These are phyloP conservation scores for Fusarium sp. DNA, from an alignment of 2,329 filamentous ascomycete genomes.

Conservation along the genomic window DNA sequence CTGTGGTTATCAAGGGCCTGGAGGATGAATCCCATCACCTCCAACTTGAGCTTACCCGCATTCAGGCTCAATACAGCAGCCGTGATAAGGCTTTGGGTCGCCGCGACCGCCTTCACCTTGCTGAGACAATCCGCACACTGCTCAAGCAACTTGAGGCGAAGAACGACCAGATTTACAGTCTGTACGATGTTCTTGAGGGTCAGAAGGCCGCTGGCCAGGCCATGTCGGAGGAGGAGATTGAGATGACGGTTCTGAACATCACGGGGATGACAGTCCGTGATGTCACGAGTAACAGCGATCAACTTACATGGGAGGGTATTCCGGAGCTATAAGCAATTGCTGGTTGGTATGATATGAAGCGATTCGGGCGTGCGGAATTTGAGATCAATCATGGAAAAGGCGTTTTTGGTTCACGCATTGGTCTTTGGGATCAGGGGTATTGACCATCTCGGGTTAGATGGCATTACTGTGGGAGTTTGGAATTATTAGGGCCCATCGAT, in stretches of 20 bases:
- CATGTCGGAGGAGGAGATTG: constrained; percentile 73
- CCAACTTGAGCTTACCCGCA: constrained; percentile 74
- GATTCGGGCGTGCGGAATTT: constrained; percentile 32
- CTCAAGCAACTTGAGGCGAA: constrained; percentile 77
- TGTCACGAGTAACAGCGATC: constrained; percentile 55
- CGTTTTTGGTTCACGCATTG: constrained; percentile 42
- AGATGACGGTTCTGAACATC: constrained; percentile 72
- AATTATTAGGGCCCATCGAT: constrained; percentile 28
- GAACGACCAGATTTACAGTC: constrained; percentile 82
- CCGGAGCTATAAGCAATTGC: constrained; percentile 45
- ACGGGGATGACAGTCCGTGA: constrained; percentile 61
- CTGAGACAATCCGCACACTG: constrained; percentile 71
- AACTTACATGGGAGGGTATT: constrained; percentile 60
- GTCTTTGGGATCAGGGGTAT: constrained; percentile 35
- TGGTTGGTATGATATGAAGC: constrained; percentile 17
- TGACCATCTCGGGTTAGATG: constrained; percentile 41
- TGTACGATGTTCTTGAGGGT: constrained; percentile 87
- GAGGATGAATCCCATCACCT: constrained; percentile 85
- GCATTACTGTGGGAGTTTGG: constrained; percentile 45
- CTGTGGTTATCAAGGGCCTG: constrained; percentile 84
- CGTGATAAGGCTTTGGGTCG: constrained; percentile 76
- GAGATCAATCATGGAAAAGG: constrained; percentile 39
- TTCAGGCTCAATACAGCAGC: constrained; percentile 73
- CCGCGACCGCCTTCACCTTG: constrained; percentile 72
- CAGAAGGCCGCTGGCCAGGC: constrained; percentile 76